Percentiles rank a stretch among this genome's conserved stretches.
phyloP scores from a whole-genome alignment of 805 yeast species.

The Torulaspora quercuum region DNA sequence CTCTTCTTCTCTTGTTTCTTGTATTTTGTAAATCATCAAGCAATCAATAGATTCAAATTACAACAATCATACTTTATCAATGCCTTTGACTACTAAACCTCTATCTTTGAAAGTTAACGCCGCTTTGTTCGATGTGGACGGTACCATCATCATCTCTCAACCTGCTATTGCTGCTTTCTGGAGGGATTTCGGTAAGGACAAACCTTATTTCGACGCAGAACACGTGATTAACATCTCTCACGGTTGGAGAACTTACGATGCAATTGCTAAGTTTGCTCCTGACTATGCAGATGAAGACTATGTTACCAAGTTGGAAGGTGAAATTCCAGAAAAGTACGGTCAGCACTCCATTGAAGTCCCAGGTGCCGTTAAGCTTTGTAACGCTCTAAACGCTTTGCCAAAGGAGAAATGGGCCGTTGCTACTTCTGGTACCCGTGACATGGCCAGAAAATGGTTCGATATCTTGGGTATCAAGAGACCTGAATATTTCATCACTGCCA shows the following conservation, averaged over 20 bases:
- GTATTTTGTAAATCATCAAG: too few species aligned
- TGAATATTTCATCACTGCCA: slow-evolving; percentile 76
- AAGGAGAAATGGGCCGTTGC: slow-evolving; percentile 78
- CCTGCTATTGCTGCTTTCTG: slow-evolving; percentile 80
- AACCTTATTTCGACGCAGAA: slow-evolving; percentile 65
- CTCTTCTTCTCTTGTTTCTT: too few species aligned
- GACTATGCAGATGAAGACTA: slow-evolving; percentile 64
- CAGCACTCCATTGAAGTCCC: slow-evolving; percentile 70
- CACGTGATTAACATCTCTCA: slow-evolving; percentile 72
- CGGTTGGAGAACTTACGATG: slow-evolving; percentile 81
- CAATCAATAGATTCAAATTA: too few species aligned
- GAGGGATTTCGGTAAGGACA: slow-evolving; percentile 65
- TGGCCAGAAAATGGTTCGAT: slow-evolving; percentile 77
- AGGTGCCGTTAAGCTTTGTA: slow-evolving; percentile 66
- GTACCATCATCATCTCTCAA: slow-evolving; percentile 80
- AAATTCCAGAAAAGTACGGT: slow-evolving; percentile 69
- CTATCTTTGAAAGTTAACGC: slow-evolving; percentile 41
- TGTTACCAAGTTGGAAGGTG: slow-evolving; percentile 63
- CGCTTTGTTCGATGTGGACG: slow-evolving; percentile 78
- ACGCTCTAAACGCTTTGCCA: slow-evolving; percentile 49
- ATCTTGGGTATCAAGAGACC: slow-evolving; percentile 62
- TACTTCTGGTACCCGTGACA: slow-evolving; percentile 73
- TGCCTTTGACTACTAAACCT: slow-evolving; percentile 33
- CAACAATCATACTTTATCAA: slow-evolving; percentile 10
- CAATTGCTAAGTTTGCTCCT: slow-evolving; percentile 70